Percentiles rank a stretch among this genome's conserved stretches.
Evolutionary conservation across 1,284 basidiomycete species (phyloP).

Genomic region (Naganishia sp.): DNA sequence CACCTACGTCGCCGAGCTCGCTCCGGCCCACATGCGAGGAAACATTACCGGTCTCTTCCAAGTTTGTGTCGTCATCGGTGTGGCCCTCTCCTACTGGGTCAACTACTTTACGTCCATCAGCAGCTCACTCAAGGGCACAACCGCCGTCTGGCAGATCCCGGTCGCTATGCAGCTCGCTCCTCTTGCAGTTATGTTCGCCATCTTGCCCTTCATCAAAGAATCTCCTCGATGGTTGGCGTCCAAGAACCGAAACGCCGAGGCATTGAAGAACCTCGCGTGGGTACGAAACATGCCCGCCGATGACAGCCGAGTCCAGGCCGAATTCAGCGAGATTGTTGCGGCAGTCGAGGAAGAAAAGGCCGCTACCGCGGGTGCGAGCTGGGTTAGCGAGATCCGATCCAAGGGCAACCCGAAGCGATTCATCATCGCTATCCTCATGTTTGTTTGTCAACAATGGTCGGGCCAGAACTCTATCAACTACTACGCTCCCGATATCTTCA

Average conservation of each 20-base stretch:
- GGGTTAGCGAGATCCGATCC: constrained; percentile 62
- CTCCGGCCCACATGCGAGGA: constrained; percentile 56
- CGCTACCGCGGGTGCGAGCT: constrained; percentile 22
- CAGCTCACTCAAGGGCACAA: constrained; percentile 42
- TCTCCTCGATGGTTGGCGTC: constrained; percentile 66
- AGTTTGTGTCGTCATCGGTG: constrained; percentile 63
- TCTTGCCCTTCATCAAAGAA: constrained; percentile 61
- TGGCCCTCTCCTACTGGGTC: constrained; percentile 39
- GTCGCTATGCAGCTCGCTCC: constrained; percentile 60
- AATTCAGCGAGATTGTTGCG: constrained; percentile 56
- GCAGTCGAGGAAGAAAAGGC: constrained; percentile 34
- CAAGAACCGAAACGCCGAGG: constrained; percentile 59
- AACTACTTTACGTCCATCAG: constrained; percentile 56
- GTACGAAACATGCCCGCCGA: constrained; percentile 61
- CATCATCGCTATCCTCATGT: constrained; percentile 62
- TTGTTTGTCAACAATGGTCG: constrained; percentile 67
- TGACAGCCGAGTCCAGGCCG: constrained; percentile 59
- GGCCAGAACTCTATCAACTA: constrained; percentile 68
- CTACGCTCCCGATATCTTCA: constrained; percentile 64
- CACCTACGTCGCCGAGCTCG: constrained; percentile 54
- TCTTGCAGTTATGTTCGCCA: constrained; percentile 51
- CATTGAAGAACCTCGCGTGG: constrained; percentile 60
- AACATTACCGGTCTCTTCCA: constrained; percentile 68
- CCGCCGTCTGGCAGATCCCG: constrained; percentile 47
- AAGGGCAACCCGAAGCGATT: constrained; percentile 74